Percentiles rank a stretch among this genome's conserved stretches.
phyloP scores from a whole-genome alignment of 192 early-diverging fungal species.

The Coemansia sp. region DNA sequence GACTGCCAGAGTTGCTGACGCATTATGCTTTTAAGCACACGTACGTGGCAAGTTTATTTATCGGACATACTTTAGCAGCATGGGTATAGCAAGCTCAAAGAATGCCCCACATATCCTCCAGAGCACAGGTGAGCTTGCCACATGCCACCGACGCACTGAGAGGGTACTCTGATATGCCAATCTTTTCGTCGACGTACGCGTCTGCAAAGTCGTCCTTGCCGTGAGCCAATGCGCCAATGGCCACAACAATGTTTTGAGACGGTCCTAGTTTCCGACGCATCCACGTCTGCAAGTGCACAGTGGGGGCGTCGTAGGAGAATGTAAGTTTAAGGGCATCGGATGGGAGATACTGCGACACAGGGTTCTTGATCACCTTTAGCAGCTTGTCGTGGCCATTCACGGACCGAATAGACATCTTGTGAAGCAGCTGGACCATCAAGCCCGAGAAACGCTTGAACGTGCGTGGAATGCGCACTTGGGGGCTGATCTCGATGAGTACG shows the following conservation, averaged over 20 bases:
- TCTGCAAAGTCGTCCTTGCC: slow-evolving; percentile 95
- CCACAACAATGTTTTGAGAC: slow-evolving; percentile 82
- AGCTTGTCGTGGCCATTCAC: slow-evolving; percentile 90
- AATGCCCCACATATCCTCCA: slow-evolving; percentile 91
- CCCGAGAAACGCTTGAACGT: slow-evolving; percentile 99
- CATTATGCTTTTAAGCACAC: too few relatives aligned
- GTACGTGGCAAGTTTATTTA: too few relatives aligned
- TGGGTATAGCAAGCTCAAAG: too few relatives aligned
- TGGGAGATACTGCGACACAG: slow-evolving; percentile 93
- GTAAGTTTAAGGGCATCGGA: slow-evolving; percentile 62
- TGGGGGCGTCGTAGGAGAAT: slow-evolving; percentile 84
- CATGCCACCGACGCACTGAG: slow-evolving; percentile 96
- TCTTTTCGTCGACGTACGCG: slow-evolving; percentile 94
- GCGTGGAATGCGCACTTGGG: slow-evolving; percentile 97
- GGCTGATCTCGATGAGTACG: slow-evolving; percentile 97
- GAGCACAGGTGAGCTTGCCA: slow-evolving; percentile 84
- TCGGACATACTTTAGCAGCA: too few relatives aligned
- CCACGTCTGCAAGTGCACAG: slow-evolving; percentile 79
- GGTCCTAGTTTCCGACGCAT: slow-evolving; percentile 69
- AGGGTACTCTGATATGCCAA: slow-evolving; percentile 95
- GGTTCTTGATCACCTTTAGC: slow-evolving; percentile 97
- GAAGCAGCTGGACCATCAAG: slow-evolving; percentile 97
- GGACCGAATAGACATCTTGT: slow-evolving; percentile 92
- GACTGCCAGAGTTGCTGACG: too few relatives aligned
- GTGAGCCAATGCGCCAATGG: slow-evolving; percentile 96